Conservation (phyloP, 345 rosid species). For the Gossypium ekmanianum region DNA sequence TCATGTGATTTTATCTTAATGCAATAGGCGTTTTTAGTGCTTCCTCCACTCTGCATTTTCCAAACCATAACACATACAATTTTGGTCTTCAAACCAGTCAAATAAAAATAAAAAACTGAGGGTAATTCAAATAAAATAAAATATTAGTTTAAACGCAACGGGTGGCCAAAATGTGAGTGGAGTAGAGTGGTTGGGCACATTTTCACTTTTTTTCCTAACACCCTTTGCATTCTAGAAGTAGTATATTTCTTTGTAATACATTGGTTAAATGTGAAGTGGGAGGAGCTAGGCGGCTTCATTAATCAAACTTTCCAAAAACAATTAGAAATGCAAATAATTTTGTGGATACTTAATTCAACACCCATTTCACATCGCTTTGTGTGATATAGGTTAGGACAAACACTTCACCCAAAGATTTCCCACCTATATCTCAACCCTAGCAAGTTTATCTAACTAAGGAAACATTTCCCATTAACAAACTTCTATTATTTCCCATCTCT, state of each 20-base stretch:
- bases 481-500: too few relatives aligned
- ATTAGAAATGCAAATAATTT: too few relatives aligned
- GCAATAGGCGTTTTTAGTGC: background rate
- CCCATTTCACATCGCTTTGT: background rate
- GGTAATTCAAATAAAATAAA: too few relatives aligned
- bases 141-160: background rate
- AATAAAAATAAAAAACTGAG: too few relatives aligned
- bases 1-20: too few relatives aligned
- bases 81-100: too few relatives aligned
- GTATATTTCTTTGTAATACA: background rate
- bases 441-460: background rate
- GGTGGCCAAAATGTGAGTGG: background rate
- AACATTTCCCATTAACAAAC: background rate
- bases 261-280: background rate
- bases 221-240: background rate
- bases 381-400: too few relatives aligned
- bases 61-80: too few relatives aligned
- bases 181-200: background rate
- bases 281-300: too few relatives aligned
- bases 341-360: background rate
- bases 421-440: background rate
- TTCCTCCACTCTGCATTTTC: background rate
- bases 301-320: too few relatives aligned
- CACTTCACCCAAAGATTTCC: background rate
- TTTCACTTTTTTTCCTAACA: background rate